Base-by-base conservation (phyloP, 495 filamentous ascomycete genomes). In the Penicillium waksmanii region DNA sequence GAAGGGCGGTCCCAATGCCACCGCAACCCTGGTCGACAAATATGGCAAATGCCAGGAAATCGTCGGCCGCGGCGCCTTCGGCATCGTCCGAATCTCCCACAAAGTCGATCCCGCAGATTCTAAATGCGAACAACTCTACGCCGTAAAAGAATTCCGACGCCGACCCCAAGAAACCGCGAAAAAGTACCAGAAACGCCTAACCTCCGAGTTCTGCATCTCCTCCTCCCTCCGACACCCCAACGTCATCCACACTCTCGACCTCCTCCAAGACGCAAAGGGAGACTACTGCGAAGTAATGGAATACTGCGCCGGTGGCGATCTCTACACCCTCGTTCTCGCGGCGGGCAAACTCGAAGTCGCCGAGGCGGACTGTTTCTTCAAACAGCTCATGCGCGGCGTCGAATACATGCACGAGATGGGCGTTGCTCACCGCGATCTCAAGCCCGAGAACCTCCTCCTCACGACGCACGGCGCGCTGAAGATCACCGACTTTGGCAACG, bases 361-460 rank as follows among this genome's bases (percentile, higher is more conserved):
- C 42, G 95, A 99, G 73, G 95, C 95, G 27, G 95, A 99, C 74
- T 99, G 95, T 77, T 96, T 93, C 73, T 99, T 99, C 83, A 96
- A 98, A 78, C 95, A 99, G 74, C 85, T 99, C 65, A 98, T 99
- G 96, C 92, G 96, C 51, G 95, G 96, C 33, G 96, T 99, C 44
- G 93, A 98, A 73, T 99, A 99, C 73, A 92, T 99, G 85, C 95
- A 99, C 74, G 95, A 98, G 68, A 99, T 99, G 95, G 95, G 95
- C 21, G 95, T 99, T 38, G 94, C 95, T 9, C 95, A 99, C 73
- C 90, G 95, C 62, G 95, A 99, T 67, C 76, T 99, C 33, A 99
- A 99, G 75, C 95, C 95, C 25, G 95, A 99, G 75, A 98, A 99
- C 64, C 82, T 99, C 17, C 86, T 99, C 0, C 80, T 99, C 27